phyloP scores from a whole-genome alignment of 495 filamentous ascomycete genomes.

The Usnea hakonensis region DNA sequence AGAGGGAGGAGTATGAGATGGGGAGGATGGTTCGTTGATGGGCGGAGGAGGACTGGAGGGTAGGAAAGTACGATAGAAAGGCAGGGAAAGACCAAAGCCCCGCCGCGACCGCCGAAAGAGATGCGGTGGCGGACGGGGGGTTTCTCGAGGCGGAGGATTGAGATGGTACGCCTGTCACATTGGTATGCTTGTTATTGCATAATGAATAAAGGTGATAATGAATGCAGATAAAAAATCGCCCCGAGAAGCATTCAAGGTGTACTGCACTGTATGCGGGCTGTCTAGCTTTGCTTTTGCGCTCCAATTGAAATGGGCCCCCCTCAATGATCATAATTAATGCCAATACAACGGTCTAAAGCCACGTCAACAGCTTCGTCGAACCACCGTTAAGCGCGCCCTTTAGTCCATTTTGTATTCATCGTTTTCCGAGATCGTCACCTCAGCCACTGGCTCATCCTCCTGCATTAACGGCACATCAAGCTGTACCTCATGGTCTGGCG shows the following conservation, averaged over 20 bases:
- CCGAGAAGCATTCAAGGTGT: neutral
- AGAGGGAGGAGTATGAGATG: neutral
- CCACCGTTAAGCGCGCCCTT: neutral
- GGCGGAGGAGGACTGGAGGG: neutral
- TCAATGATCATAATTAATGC: neutral
- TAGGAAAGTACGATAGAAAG: neutral
- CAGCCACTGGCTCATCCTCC: slow-evolving; percentile 41
- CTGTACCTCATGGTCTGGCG: slow-evolving; percentile 28
- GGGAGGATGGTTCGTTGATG: neutral
- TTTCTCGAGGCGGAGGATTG: no score
- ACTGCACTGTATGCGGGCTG: neutral
- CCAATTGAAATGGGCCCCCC: neutral
- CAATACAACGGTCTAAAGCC: neutral
- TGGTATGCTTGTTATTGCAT: neutral
- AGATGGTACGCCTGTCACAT: neutral
- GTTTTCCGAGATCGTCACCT: slow-evolving; percentile 36
- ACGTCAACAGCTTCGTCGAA: neutral
- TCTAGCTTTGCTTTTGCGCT: slow-evolving; percentile 6
- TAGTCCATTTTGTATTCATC: slow-evolving; percentile 5
- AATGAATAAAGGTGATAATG: neutral
- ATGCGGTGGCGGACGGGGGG: no score
- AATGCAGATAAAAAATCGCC: neutral
- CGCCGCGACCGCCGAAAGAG: no score
- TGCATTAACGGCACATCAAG: slow-evolving; percentile 32
- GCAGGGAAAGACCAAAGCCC: no score